Conservation (phyloP, 2,329 filamentous ascomycete species). For the Pyricularia pennisetigena region DNA sequence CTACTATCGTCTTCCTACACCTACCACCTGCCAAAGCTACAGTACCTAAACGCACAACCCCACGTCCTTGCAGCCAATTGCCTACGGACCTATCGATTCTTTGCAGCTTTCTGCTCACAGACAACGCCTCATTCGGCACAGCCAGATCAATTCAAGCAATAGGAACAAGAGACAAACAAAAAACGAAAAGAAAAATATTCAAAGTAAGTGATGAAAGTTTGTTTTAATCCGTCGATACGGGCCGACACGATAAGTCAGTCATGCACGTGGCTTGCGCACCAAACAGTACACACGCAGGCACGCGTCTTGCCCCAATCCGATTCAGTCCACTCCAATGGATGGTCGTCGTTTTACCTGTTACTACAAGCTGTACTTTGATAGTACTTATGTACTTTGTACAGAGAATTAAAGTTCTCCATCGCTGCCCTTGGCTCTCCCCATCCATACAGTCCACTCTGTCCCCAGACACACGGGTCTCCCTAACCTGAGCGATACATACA, state of each 20-base stretch:
- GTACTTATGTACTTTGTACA: not conserved
- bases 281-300: not conserved
- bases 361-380: not conserved
- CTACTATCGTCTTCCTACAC: constrained; percentile 12
- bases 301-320: not conserved
- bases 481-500: not conserved
- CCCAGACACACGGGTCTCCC: not conserved
- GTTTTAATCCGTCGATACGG: not conserved
- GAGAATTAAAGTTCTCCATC: not conserved
- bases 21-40: constrained; percentile 10
- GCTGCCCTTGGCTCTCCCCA: not conserved
- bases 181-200: not conserved
- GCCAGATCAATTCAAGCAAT: not conserved
- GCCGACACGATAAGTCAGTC: not conserved
- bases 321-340: not conserved
- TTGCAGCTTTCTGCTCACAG: constrained; percentile 1
- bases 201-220: not conserved
- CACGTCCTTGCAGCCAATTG: constrained; percentile 20
- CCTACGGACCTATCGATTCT: constrained; percentile 10
- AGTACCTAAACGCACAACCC: constrained; percentile 25
- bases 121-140: not conserved
- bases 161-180: not conserved
- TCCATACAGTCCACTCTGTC: not conserved
- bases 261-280: not conserved
- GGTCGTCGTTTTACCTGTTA: not conserved